Base-by-base conservation (phyloP, 805 yeast genomes). In the Kurtzmaniella fragi region DNA sequence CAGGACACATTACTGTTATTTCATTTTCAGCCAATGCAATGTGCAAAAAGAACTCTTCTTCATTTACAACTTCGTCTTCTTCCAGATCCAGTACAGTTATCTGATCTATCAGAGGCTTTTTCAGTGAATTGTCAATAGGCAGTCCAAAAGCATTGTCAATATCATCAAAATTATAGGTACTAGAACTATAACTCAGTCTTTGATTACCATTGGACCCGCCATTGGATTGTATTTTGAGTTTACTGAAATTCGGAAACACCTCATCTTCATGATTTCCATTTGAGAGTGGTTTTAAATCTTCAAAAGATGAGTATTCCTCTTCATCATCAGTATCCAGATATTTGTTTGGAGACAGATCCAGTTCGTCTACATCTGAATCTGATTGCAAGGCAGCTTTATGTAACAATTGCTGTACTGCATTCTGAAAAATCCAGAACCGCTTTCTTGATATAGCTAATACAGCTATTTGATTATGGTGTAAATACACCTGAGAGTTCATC, bases 21-120 rank as follows among this genome's bases (percentile, higher is more conserved):
- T 80, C 86, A n/a, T 62, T 54, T 0, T 82, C 82, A 1, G 84
- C 77, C 48, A 76, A 73, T 2, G 84, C 81, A 28, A 81, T 63
- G 50, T 78, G 84, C 49, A 78, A 73, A 52, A 81, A 79, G 37
- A 54, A 51, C 26, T 70, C 67, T 38, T 67, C 75, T 23, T 64
- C 71, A 2, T 49, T 48, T 16, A 49, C 53, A 4, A 42, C 45
- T 5, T 43, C 41, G 8, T 32, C 42, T 17, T 42, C 46, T 31
- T 35, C 38, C 38, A 39, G 34, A 20, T 28, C 36, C 29, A 28
- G 13, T 13, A 35, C 28, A 31, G 38, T 15, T 9, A 36, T 17
- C 15, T 36, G 33, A 33, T 36, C 39, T 28, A 36, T 29, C 8
- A 28, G 23, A 20, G 23, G 31, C 23, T 20, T 5, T 28, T 36